Conservation (phyloP, 768 basidiomycete species). For the Suillus lakei region DNA sequence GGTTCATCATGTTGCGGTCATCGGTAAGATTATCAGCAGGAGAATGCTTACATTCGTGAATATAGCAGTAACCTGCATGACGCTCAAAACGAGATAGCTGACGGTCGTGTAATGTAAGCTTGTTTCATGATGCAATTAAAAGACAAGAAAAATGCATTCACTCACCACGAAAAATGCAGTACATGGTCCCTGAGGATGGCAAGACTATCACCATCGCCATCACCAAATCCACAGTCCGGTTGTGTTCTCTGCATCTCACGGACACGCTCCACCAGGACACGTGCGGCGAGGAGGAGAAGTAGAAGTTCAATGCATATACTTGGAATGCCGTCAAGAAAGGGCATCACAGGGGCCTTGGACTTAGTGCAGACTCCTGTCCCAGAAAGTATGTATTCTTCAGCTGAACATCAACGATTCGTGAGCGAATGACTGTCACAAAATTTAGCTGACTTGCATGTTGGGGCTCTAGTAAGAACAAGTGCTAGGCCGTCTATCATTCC, state of each 20-base stretch:
- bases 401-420: background rate
- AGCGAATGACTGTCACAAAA: background rate
- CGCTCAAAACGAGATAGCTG: background rate
- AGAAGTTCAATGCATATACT: slow-evolving; percentile 1
- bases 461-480: background rate
- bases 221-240: background rate
- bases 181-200: background rate
- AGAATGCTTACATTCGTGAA: background rate
- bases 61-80: slow-evolving; percentile 1
- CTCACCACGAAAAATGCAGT: slow-evolving; percentile 5
- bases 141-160: background rate
- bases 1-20: background rate
- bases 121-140: background rate
- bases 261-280: background rate
- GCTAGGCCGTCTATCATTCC: background rate
- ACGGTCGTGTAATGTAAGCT: background rate
- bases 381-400: background rate
- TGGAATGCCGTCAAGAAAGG: background rate
- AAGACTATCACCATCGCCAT: background rate
- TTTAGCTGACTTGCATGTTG: background rate
- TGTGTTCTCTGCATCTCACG: background rate
- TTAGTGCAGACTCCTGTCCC: background rate
- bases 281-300: background rate
- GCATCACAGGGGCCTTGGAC: background rate
- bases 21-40: background rate